phyloP scores from a whole-genome alignment of 2,329 filamentous ascomycete genomes.

The Helminthosporium solani region DNA sequence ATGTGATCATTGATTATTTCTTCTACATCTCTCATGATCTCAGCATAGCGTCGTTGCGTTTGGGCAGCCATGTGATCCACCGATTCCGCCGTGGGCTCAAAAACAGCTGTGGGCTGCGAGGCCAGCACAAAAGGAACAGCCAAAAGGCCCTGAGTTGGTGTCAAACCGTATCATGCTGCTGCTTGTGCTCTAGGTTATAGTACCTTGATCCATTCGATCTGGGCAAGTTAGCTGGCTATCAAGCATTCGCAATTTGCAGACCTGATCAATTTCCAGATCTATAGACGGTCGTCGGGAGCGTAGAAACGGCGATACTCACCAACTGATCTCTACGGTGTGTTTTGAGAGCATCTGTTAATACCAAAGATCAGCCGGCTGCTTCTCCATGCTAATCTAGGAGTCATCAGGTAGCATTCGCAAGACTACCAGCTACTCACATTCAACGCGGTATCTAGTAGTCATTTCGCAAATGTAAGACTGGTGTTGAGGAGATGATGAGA shows the following conservation, averaged over 20 bases:
- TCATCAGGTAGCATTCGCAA: neutral
- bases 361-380: constrained; percentile 17
- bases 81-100: constrained; percentile 65
- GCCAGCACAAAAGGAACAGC: constrained; percentile 96
- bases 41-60: constrained; percentile 84
- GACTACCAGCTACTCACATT: constrained; percentile 34
- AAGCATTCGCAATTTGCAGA: neutral
- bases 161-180: constrained; percentile 2
- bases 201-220: constrained; percentile 90
- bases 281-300: too few species aligned
- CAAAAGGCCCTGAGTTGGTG: constrained; percentile 55
- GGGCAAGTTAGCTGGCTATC: constrained; percentile 1
- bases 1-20: constrained; percentile 90
- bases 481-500: constrained; percentile 3
- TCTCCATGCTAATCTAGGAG: neutral
- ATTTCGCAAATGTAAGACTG: neutral
- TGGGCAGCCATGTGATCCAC: constrained; percentile 73
- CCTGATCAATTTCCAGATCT: too few species aligned
- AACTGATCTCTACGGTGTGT: constrained; percentile 90
- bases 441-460: constrained; percentile 43
- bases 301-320: constrained; percentile 61
- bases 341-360: constrained; percentile 62
- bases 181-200: neutral
- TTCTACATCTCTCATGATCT: constrained; percentile 94
- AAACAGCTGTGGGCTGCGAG: constrained; percentile 87